These are phyloP conservation scores for Suhomyces bribrorum DNA, from an alignment of 1,139 yeast species.

Conservation along the genomic window DNA sequence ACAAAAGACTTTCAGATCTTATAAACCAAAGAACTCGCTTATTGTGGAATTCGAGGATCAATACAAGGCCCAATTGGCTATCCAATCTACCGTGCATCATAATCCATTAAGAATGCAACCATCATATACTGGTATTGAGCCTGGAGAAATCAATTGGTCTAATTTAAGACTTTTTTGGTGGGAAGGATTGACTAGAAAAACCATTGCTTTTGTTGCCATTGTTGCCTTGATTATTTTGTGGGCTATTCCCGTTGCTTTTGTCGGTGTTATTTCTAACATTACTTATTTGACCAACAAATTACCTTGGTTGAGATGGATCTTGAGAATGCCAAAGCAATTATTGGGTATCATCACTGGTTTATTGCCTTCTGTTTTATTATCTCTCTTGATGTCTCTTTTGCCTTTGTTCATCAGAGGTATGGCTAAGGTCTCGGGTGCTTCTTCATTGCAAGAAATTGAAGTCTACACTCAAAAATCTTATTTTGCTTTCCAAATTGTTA, in stretches of 20 bases:
- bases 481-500: conserved; percentile 71
- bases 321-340: conserved; percentile 63
- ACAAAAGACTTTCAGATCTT: conserved; percentile 48
- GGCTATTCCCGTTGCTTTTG: conserved; percentile 95
- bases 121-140: conserved; percentile 56
- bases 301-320: conserved; percentile 68
- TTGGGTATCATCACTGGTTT: conserved; percentile 85
- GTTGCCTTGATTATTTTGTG: conserved; percentile 70
- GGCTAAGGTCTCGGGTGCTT: conserved; percentile 68
- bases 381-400: conserved; percentile 77
- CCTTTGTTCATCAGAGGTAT: conserved; percentile 69
- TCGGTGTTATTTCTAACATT: conserved; percentile 88
- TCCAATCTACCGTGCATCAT: conserved; percentile 58
- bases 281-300: conserved; percentile 67
- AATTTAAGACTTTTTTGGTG: conserved; percentile 81
- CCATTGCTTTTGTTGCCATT: conserved; percentile 62
- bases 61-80: conserved; percentile 69
- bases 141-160: conserved; percentile 65
- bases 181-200: conserved; percentile 66
- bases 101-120: conserved; percentile 53
- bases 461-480: conserved; percentile 73
- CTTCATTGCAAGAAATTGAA: conserved; percentile 66
- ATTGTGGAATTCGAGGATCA: conserved; percentile 74
- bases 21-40: conserved; percentile 54
- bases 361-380: conserved; percentile 79